phyloP scores from a whole-genome alignment of 441 rosid genomes.

The Adansonia gregorii region DNA sequence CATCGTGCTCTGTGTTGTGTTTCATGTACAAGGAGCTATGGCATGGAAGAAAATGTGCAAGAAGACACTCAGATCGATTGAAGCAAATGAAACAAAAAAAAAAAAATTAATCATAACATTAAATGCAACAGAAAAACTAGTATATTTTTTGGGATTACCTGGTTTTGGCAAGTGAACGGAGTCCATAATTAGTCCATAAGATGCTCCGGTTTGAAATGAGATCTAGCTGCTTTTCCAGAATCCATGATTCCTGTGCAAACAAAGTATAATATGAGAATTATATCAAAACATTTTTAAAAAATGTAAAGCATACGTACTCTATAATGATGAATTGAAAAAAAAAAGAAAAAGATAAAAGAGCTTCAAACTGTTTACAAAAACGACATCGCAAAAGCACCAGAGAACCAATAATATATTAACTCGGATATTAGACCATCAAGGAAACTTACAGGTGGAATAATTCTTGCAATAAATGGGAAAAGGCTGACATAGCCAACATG shows the following conservation, averaged over 20 bases:
- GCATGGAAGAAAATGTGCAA: slow-evolving; percentile 23
- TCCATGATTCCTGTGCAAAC: slow-evolving; percentile 71
- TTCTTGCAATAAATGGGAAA: slow-evolving; percentile 86
- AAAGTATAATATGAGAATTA: slow-evolving; percentile 17
- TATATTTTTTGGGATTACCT: slow-evolving; percentile 51
- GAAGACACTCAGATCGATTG: neutral
- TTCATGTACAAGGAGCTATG: slow-evolving; percentile 90
- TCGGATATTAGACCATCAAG: slow-evolving; percentile 1
- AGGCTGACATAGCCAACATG: slow-evolving; percentile 95
- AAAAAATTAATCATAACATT: neutral
- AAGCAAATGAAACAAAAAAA: neutral
- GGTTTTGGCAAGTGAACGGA: slow-evolving; percentile 87
- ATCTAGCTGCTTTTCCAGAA: slow-evolving; percentile 89
- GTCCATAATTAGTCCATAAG: slow-evolving; percentile 87
- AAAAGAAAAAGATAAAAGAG: neutral
- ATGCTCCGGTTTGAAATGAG: slow-evolving; percentile 73
- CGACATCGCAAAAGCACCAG: neutral
- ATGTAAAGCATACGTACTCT: neutral
- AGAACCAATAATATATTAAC: slow-evolving; percentile 3
- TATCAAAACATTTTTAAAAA: neutral
- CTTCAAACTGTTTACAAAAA: slow-evolving; percentile 4
- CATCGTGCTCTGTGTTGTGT: slow-evolving; percentile 91
- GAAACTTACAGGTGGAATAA: slow-evolving; percentile 86
- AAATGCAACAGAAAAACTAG: neutral
- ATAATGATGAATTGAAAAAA: neutral